Base-by-base conservation (phyloP, 148 eudicot species). In the Spergularia marina region DNA sequence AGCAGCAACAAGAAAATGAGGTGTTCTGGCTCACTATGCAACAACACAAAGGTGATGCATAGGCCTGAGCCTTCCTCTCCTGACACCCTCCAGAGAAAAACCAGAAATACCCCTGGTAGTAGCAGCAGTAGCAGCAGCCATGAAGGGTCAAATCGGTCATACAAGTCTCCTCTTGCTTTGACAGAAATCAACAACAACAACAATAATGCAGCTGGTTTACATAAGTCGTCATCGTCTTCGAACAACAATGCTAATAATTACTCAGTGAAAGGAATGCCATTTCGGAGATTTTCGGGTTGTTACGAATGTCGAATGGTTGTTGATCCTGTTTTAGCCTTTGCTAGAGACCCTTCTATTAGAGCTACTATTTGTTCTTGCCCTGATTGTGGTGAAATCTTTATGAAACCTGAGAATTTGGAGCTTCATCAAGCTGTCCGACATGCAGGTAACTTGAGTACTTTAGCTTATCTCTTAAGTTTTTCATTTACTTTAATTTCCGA, bases 251-350 rank as follows among this genome's bases (percentile, higher is more conserved):
- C 25, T 68, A 77, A 73, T 68, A 77, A 73, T 66, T 79, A 78
- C 40, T 70, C 90, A 0, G 80, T 85, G 1, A 91, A 84, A 44
- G 93, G 86, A 53, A 89, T 89, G 87, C 90, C 93, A 34, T 93
- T 93, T 54, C 84, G 92, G 77, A 89, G 87, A 73, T 80, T 93
- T 20, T 87, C 98, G 0, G 98, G 98, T 14, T 94, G 98, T 56
- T 94, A 91, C 69, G 98, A 94, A 77, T 94, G 98, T 77, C 77
- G 91, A 73, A 89, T 89, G 90, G 89, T 93, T 77, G 90, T 91
- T 41, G 98, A 93, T 60, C 98, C 98, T 47, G 87, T 93, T 68
- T 83, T 93, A 73, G 84, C 91, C 3, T 85, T 89, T 77, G 86
- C 98, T 7, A 86, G 87, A 77, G 93, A 93, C 68, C 92, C 95